Conservation (phyloP, 2,329 filamentous ascomycete genomes). For the Plectosphaerella plurivora region DNA sequence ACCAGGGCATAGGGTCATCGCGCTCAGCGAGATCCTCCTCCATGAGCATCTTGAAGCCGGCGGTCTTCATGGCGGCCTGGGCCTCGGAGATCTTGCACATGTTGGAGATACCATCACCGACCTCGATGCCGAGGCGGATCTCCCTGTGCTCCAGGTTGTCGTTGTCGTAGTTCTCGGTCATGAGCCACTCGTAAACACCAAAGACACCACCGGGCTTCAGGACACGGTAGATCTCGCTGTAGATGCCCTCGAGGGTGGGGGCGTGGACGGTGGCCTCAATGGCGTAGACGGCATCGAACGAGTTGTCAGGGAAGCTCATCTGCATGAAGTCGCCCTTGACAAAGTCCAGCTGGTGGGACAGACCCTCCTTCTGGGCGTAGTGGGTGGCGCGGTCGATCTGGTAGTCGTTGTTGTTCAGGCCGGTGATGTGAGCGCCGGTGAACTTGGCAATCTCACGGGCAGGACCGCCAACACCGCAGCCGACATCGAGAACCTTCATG, state of each 20-base stretch:
- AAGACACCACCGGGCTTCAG: slow-evolving; percentile 93
- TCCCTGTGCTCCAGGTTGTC: slow-evolving; percentile 75
- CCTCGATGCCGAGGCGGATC: slow-evolving; percentile 86
- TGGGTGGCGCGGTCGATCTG: slow-evolving; percentile 83
- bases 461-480: slow-evolving; percentile 92
- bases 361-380: slow-evolving; percentile 74
- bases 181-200: slow-evolving; percentile 94
- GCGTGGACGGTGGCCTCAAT: slow-evolving; percentile 94
- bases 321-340: slow-evolving; percentile 97
- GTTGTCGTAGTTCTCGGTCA: slow-evolving; percentile 93
- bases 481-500: slow-evolving; percentile 89
- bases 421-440: slow-evolving; percentile 76
- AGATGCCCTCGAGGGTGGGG: slow-evolving; percentile 80
- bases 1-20: slow-evolving; percentile 78
- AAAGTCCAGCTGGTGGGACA: slow-evolving; percentile 72
- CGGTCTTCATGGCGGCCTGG: slow-evolving; percentile 72
- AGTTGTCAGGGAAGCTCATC: slow-evolving; percentile 86
- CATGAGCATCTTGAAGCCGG: slow-evolving; percentile 62
- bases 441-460: slow-evolving; percentile 93
- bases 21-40: slow-evolving; percentile 59
- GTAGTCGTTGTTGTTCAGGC: slow-evolving; percentile 97
- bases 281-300: slow-evolving; percentile 88
- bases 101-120: slow-evolving; percentile 89
- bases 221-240: slow-evolving; percentile 85
- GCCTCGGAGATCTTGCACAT: slow-evolving; percentile 84